Evolutionary conservation across 306 rosid species (phyloP).

Genomic region (Cucumis cinereus): DNA sequence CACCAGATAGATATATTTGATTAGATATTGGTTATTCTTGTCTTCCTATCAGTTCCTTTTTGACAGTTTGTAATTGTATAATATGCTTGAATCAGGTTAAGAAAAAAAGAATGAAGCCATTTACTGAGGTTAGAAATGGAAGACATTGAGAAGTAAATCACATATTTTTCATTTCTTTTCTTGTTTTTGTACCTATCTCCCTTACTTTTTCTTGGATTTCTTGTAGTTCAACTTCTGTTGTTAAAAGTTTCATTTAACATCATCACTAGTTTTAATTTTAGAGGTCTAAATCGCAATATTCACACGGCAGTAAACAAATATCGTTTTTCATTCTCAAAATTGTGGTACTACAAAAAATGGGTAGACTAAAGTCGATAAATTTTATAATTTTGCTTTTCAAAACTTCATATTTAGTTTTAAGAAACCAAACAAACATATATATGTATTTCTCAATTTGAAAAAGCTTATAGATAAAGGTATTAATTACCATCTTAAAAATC

Average conservation of each 20-base stretch:
- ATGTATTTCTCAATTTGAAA: too few relatives aligned
- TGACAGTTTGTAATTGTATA: neutral
- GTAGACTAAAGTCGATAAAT: too few relatives aligned
- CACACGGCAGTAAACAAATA: neutral
- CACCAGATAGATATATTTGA: neutral
- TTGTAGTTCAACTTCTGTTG: neutral
- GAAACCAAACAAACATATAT: too few relatives aligned
- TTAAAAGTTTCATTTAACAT: neutral
- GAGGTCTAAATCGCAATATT: neutral
- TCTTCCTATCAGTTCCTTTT: neutral
- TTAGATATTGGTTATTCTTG: neutral
- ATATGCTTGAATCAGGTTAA: neutral
- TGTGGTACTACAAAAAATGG: too few relatives aligned
- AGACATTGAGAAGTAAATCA: neutral
- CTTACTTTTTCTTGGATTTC: neutral
- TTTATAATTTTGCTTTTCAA: too few relatives aligned
- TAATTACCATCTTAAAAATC: too few relatives aligned
- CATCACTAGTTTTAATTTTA: neutral
- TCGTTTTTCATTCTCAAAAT: too few relatives aligned
- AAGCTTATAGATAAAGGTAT: too few relatives aligned
- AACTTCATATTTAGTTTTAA: too few relatives aligned
- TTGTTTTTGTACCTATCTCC: neutral
- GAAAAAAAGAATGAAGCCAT: neutral
- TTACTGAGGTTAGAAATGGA: neutral
- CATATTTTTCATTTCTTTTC: neutral